Conservation (phyloP, 257 asterid genomes). For the Nicotiana undulata region DNA sequence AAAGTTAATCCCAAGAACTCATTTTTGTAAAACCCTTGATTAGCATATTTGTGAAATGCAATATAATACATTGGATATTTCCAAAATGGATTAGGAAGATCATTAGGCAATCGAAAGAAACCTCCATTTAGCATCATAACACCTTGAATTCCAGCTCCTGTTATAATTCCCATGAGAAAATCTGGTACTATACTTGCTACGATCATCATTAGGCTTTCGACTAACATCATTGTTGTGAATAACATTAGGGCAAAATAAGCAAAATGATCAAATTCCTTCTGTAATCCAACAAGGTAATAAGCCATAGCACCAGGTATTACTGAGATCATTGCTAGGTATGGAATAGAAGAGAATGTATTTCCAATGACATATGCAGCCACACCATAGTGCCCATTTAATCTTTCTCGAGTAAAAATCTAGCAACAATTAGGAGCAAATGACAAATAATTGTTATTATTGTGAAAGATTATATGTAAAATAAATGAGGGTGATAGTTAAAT, state of each 20-base stretch:
- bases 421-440: too few relatives aligned
- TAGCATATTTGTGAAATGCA: constrained; percentile 46
- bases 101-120: constrained; percentile 40
- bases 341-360: constrained; percentile 50
- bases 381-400: constrained; percentile 49
- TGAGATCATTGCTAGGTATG: constrained; percentile 40
- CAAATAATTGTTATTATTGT: background rate
- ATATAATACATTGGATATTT: constrained; percentile 44
- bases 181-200: constrained; percentile 45
- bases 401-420: constrained; percentile 51
- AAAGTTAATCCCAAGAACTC: constrained; percentile 40
- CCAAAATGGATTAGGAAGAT: constrained; percentile 53
- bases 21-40: constrained; percentile 50
- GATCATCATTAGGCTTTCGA: constrained; percentile 56
- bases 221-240: constrained; percentile 45
- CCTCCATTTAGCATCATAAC: constrained; percentile 54
- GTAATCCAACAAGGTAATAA: constrained; percentile 50
- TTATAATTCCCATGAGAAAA: constrained; percentile 51
- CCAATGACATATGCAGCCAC: constrained; percentile 42
- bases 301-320: constrained; percentile 39
- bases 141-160: constrained; percentile 51
- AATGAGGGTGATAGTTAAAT: background rate
- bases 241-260: constrained; percentile 26
- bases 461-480: too few relatives aligned
- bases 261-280: constrained; percentile 38